Evolutionary conservation across 164 flowering plant species (phyloP), one percentile per base, ranked within the genome.

Genomic region (Aristolochia californica): DNA sequence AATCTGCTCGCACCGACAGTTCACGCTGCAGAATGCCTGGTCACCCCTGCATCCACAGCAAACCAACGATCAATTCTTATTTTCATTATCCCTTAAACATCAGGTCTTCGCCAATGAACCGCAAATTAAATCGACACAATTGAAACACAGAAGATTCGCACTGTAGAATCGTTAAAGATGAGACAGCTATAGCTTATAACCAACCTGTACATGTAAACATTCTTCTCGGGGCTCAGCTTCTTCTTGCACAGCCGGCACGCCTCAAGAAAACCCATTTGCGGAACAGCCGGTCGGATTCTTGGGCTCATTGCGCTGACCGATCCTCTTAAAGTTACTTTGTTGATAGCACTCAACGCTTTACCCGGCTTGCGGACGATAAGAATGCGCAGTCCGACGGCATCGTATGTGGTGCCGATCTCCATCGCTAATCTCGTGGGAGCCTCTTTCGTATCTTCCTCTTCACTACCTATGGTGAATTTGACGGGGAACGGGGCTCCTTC

Each of bases 1-100:
- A 11, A 83, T 83, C 55, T 77, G 80, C 57, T 70, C 34, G 57
- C 61, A 47, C 58, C 88, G 53, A 60, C 88, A 83, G 60, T 71
- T 70, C 13, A 60, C 64, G 66, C 83, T 83, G 57, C 88, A 83
- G 58, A 73, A 83, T 0, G 81, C 83, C 70, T 66, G 74, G 44
- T 80, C 82, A 24, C 83, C 85, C 68, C 83, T 82, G 76, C 65
- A 59, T n/a, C n/a, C n/a, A n/a, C n/a, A n/a, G n/a, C n/a, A n/a
- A n/a, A n/a, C n/a, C n/a, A n/a, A n/a, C n/a, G n/a, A n/a, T n/a
- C n/a, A n/a, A n/a, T n/a, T n/a, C n/a, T n/a, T n/a, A n/a, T n/a
- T n/a, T n/a, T n/a, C n/a, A n/a, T n/a, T n/a, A n/a, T n/a, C n/a
- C n/a, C n/a, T n/a, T n/a, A n/a, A n/a, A n/a, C n/a, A n/a, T n/a